Base-by-base conservation (phyloP, 2,329 filamentous ascomycete genomes). In the Ophiostoma sp. region DNA sequence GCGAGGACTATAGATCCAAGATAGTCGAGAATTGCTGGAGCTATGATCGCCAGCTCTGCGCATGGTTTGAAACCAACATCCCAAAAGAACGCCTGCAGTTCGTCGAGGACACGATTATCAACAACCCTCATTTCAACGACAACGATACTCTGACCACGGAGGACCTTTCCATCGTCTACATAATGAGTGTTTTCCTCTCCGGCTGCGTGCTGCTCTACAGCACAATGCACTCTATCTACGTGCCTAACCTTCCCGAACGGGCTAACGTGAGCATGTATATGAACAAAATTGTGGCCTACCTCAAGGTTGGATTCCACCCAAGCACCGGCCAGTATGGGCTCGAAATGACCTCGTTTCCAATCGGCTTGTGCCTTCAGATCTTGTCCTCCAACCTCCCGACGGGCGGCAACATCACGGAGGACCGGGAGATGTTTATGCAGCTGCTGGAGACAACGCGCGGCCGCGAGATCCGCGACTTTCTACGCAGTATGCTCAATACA, bases 161-260 rank as follows among this genome's bases (percentile, higher is more conserved):
- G 36, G 71, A 72, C 41, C 52, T 74, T 18, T 68, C 72, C 18
- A 66, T 70, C 8, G 60, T 72, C 36, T 70, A 73, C 63, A 69
- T 69, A 5, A 70, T 72, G 71, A 52, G 66, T 14, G 64, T 72
- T 38, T 73, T 69, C 63, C 71, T 69, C 66, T 67, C 71, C 16
- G 65, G 63, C 27, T 72, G 69, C 6, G 49, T 74, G 14, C 60
- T 73, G n/a, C 69, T 74, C n/a, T 73, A 72, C 66, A 70, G 47
- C 65, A 66, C 68, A 14, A 70, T 73, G 65, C 66, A 62, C 18
- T 12, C 62, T 5, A 67, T 72, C n/a, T 42, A 16, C 60, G 40
- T 69, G 16, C 44, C 66, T 60, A 38, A 70, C 62, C 64, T 71
- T 1, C 69, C 72, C n/a, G 11, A 45, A 7, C 70, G 67, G 14